Base-by-base conservation (phyloP, 257 asterid genomes). In the Anisodus tanguticus region DNA sequence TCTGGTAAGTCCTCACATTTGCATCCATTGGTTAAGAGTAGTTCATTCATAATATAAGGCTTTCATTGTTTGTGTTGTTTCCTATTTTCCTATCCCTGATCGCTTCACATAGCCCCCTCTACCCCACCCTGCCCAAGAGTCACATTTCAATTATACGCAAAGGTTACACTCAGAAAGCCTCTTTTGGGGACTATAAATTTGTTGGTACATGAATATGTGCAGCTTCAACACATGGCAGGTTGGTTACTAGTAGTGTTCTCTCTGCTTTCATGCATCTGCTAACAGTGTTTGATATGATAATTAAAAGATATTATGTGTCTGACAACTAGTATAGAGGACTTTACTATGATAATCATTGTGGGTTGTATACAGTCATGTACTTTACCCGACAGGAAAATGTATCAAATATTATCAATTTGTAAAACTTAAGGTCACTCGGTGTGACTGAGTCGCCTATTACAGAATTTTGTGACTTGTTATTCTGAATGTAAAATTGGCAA, bases 1-100 rank as follows among this genome's bases (percentile, higher is more conserved):
- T 88, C 96, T 17, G 99, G 99, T 91, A 87, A 86, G 84, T 67
- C 68, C 47, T 41, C 19, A 59, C 81, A 53, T 51, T 51, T 51
- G 64, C 47, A 76, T 51, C 64, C 26, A 76, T 76, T 6, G 47
- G 22, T 51, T 76, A 6, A 13, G 10, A 51, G 3, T 47, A 51
- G 26, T 51, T 26, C 64, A 76, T 76, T 13, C 81, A 76, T 53
- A 35, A 53, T 51, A 76, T 16, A 26, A 3, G 7, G 22, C 8
- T 76, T 2, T 9, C 79, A 3, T 13, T 51, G 47, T 76, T 2
- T 15, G 64, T 53, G 15, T 1, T 4, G 1, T 26, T 22, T 76
- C 13, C 15, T 76, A n/a, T 26, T 76, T 53, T 51, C 47, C 81
- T 53, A 76, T 76, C 8, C 43, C 22, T 3, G 15, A 51, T 53